Percentiles rank a stretch among this genome's conserved stretches.
These are phyloP conservation scores for Leptodermis oblonga DNA, from an alignment of 257 asterid genomes.

Conservation along the genomic window DNA sequence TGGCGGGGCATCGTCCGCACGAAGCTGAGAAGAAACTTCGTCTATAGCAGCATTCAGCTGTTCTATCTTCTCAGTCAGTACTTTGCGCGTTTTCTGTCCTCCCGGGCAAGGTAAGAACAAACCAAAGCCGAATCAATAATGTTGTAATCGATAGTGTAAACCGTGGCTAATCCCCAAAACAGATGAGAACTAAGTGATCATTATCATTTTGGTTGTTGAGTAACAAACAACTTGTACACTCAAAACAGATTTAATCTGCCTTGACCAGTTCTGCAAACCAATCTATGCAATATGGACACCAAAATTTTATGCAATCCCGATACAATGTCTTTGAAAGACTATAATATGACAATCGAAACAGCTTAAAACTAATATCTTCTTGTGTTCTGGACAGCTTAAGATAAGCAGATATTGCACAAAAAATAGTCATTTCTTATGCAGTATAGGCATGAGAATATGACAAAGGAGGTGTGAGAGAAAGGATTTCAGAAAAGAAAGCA, in stretches of 20 bases:
- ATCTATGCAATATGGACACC: not conserved
- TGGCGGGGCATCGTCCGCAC: slow-evolving; percentile 27
- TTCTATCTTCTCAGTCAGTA: slow-evolving; percentile 39
- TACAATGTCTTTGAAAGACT: not conserved
- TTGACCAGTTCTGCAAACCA: too few species aligned
- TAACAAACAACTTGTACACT: not conserved
- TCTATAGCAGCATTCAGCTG: slow-evolving; percentile 42
- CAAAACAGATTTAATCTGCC: not conserved
- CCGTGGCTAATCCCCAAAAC: not conserved
- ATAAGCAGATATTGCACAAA: not conserved
- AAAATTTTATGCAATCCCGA: not conserved
- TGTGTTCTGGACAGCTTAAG: not conserved
- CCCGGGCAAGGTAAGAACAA: slow-evolving; percentile 1
- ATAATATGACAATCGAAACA: not conserved
- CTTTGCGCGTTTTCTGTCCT: slow-evolving; percentile 35
- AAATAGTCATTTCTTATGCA: not conserved
- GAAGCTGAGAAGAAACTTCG: slow-evolving; percentile 34
- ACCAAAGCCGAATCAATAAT: not conserved
- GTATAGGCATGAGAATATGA: not conserved
- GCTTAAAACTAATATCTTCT: not conserved
- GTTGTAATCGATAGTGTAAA: not conserved
- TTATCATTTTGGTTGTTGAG: not conserved
- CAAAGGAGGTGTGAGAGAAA: not conserved
- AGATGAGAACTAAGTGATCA: not conserved
- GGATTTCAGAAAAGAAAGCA: not conserved